Percentiles rank a stretch among this genome's conserved stretches.
Evolutionary conservation across 139 green algal species (phyloP).

Genomic region (Coelastrella sp.): DNA sequence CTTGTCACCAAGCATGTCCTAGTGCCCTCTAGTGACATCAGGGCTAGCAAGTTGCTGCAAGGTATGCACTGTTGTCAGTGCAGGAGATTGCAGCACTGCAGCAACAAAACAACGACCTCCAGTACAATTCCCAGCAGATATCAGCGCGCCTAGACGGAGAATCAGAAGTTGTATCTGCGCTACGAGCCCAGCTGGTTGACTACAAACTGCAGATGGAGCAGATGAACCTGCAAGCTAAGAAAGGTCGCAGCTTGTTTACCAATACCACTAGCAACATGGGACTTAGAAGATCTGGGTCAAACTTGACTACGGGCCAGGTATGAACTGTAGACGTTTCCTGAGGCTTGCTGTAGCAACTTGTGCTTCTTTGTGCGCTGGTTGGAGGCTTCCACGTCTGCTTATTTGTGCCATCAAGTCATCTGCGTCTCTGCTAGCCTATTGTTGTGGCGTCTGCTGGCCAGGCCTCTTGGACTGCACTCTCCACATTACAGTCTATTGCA

Average conservation of each 20-base stretch:
- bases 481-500: too few species aligned
- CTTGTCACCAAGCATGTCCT: too few species aligned
- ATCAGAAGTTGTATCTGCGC: constrained; percentile 33
- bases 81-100: constrained; percentile 1
- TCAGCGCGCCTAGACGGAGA: constrained; percentile 11
- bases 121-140: not conserved
- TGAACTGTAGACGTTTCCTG: too few species aligned
- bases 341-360: too few species aligned
- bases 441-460: too few species aligned
- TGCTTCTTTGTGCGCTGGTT: too few species aligned
- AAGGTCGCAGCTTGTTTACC: constrained; percentile 11
- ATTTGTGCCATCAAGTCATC: too few species aligned
- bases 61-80: not conserved
- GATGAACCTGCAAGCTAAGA: constrained; percentile 38
- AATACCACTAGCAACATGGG: not conserved
- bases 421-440: too few species aligned
- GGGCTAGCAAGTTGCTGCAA: not conserved
- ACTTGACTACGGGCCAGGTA: not conserved
- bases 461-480: too few species aligned
- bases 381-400: too few species aligned
- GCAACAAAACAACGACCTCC: constrained; percentile 23
- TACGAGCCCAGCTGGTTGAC: constrained; percentile 35
- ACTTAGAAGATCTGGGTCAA: not conserved
- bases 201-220: constrained; percentile 45
- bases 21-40: too few species aligned